A percentile compares a stretch with the other conserved stretches of the same genome.
Conservation (phyloP, 306 rosid genomes). For the Lathyrus oleraceus region DNA sequence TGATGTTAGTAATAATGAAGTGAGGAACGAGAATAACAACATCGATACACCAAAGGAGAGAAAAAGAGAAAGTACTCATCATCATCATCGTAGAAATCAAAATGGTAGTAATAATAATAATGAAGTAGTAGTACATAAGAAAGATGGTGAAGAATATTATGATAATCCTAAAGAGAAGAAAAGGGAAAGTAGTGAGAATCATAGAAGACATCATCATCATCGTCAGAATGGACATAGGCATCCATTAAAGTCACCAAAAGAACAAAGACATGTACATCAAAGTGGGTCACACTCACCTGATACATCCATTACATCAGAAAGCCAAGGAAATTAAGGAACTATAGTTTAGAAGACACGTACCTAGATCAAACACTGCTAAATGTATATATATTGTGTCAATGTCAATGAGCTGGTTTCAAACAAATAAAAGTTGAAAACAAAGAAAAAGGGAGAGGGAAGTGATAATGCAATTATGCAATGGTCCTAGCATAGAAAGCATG, state of each 20-base stretch:
- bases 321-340: slow-evolving; percentile 22
- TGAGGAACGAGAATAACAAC: slow-evolving; percentile 29
- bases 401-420: slow-evolving; percentile 9
- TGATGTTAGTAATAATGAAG: slow-evolving; percentile 21
- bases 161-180: slow-evolving; percentile 35
- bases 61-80: slow-evolving; percentile 37
- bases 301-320: slow-evolving; percentile 42
- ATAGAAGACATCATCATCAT: slow-evolving; percentile 24
- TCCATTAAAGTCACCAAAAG: slow-evolving; percentile 41
- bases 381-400: slow-evolving; percentile 52
- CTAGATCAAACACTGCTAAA: not conserved
- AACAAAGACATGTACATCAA: slow-evolving; percentile 36
- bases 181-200: slow-evolving; percentile 41
- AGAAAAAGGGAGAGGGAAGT: slow-evolving; percentile 5
- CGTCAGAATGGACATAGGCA: slow-evolving; percentile 30
- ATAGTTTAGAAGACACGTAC: slow-evolving; percentile 27
- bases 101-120: slow-evolving; percentile 13
- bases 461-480: slow-evolving; percentile 2
- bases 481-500: slow-evolving; percentile 36
- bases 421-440: not conserved
- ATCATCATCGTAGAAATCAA: slow-evolving; percentile 27
- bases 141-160: slow-evolving; percentile 25
- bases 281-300: slow-evolving; percentile 48
- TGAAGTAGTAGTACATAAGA: not conserved
- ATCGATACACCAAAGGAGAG: slow-evolving; percentile 36